A percentile compares a stretch with the other conserved stretches of the same genome.
Conservation (phyloP, 2,329 filamentous ascomycete species). For the Paecilomyces niveus region DNA sequence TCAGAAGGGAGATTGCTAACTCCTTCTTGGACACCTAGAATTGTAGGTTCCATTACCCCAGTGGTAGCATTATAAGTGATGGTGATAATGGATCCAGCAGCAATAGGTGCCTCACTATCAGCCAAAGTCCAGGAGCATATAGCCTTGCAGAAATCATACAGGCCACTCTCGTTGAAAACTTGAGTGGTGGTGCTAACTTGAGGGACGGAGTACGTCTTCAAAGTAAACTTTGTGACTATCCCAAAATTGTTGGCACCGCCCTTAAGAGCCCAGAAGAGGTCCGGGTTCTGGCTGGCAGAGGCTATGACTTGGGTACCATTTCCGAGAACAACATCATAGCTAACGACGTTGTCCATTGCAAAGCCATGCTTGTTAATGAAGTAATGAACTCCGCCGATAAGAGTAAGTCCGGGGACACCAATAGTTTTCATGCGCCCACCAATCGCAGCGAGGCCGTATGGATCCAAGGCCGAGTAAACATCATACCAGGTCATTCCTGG, state of each 20-base stretch:
- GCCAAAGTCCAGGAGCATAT: constrained; percentile 16
- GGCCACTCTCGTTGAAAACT: constrained; percentile 17
- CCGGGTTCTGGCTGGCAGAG: constrained; percentile 12
- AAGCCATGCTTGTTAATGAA: constrained; percentile 26
- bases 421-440: constrained; percentile 28
- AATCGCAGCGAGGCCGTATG: constrained; percentile 15
- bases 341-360: constrained; percentile 25
- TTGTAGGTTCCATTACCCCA: constrained; percentile 9
- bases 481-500: constrained; percentile 23
- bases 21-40: constrained; percentile 31
- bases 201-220: constrained; percentile 13
- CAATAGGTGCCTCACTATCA: constrained; percentile 16
- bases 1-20: constrained; percentile 23
- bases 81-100: constrained; percentile 25
- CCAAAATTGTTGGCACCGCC: constrained; percentile 28
- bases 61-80: constrained; percentile 16
- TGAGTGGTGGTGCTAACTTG: constrained; percentile 27
- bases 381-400: constrained; percentile 29
- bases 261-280: constrained; percentile 31
- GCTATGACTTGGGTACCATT: constrained; percentile 21
- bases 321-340: constrained; percentile 26
- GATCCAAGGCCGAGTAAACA: constrained; percentile 19
- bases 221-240: constrained; percentile 24
- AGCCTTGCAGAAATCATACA: constrained; percentile 20
- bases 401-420: constrained; percentile 27